Evolutionary conservation across 495 filamentous ascomycete species (phyloP).

Genomic region (Aeminium ludgeri): DNA sequence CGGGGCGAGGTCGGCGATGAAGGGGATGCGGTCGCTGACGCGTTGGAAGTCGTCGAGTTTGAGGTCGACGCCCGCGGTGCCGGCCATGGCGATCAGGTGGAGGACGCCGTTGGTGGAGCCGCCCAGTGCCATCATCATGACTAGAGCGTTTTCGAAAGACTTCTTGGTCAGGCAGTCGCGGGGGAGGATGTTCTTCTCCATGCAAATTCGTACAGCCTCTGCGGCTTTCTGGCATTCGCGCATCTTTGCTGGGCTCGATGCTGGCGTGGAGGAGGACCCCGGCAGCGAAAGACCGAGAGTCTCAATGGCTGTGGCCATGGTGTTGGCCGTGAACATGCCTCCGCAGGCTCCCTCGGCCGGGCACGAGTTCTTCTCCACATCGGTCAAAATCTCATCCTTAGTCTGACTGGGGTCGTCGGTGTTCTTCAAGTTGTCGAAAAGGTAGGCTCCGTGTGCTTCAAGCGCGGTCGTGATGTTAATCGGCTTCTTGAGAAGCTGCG

Average conservation of each 20-base stretch:
- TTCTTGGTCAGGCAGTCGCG: slow-evolving; percentile 68
- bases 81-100: slow-evolving; percentile 90
- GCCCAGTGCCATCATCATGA: slow-evolving; percentile 83
- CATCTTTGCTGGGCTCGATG: slow-evolving; percentile 73
- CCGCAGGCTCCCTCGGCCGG: slow-evolving; percentile 90
- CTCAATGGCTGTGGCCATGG: slow-evolving; percentile 92
- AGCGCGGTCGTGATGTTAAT: slow-evolving; percentile 88
- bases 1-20: slow-evolving; percentile 84
- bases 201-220: slow-evolving; percentile 65
- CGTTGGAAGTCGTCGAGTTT: slow-evolving; percentile 78
- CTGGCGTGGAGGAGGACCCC: slow-evolving; percentile 79
- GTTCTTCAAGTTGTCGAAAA: slow-evolving; percentile 50
- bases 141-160: slow-evolving; percentile 84
- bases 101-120: slow-evolving; percentile 86
- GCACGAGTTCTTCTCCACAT: slow-evolving; percentile 73
- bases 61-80: slow-evolving; percentile 67
- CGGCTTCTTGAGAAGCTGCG: slow-evolving; percentile 52
- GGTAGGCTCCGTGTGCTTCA: slow-evolving; percentile 76
- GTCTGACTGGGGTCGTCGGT: slow-evolving; percentile 42
- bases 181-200: slow-evolving; percentile 78
- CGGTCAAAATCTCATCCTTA: slow-evolving; percentile 66
- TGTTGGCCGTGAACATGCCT: slow-evolving; percentile 95
- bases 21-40: slow-evolving; percentile 76
- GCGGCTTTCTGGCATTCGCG: slow-evolving; percentile 80
- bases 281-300: slow-evolving; percentile 85